Evolutionary conservation across 345 rosid genomes (phyloP), one percentile per base, ranked within the genome.

Genomic region (Salix brachista): DNA sequence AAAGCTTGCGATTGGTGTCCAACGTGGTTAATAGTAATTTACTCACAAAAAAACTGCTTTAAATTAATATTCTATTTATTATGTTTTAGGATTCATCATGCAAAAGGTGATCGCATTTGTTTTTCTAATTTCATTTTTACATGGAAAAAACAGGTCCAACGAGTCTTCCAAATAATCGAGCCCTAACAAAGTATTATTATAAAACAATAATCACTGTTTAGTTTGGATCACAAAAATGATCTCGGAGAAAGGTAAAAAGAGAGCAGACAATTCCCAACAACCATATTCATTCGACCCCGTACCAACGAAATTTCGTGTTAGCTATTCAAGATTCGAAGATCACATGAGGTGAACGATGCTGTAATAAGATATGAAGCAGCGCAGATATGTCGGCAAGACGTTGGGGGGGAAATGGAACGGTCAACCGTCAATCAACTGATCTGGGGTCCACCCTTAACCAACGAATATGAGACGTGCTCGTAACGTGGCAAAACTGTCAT

Each of bases 351-450:
- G n/a, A 21, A 21, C 21, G 21, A 18, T 17, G 8, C 6, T 30
- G 44, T 0, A 66, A 34, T 52, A 34, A 32, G 42, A 28, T 34
- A 26, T 66, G 36, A 16, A 17, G 12, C 25, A 16, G 26, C 1
- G 18, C 1, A 52, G 77, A 85, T 66, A 16, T 80, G 89, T 87
- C 89, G 89, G 89, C 86, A 84, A 71, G 52, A 74, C 23, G 44
- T 48, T 13, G 30, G 86, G 71, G 86, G 71, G 78, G 67, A 68
- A 72, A 76, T 67, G 21, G 71, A 82, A 77, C 86, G 84, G 90
- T 87, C 90, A 87, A 85, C 86, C 60, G 88, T 82, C 84, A 32
- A 50, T 67, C 54, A 80, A 56, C 79, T 54, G 83, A 66, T 19
- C 3, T 13, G n/a, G 81, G 72, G 13, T 32, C 82, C 65, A 73